phyloP scores from a whole-genome alignment of 148 eudicot species.

The Amaranthus palmeri region DNA sequence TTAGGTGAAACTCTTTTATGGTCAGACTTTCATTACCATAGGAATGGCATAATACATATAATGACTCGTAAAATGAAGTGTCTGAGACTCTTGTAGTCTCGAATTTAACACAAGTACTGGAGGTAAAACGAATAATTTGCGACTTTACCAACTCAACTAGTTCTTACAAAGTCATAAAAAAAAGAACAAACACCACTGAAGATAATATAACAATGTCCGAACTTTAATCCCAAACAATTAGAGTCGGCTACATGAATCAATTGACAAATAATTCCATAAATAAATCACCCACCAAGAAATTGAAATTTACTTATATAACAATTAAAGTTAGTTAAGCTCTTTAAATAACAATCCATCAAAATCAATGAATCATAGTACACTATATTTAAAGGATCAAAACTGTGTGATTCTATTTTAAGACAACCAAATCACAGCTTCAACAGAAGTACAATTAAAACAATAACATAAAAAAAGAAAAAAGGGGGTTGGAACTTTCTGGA shows the following conservation, averaged over 20 bases:
- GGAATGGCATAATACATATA: no score
- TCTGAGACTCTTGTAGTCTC: no score
- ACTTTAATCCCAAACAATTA: background rate
- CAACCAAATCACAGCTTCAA: background rate
- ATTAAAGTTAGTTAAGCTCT: conserved; percentile 40
- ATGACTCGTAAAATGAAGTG: no score
- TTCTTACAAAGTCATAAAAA: background rate
- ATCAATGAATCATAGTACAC: background rate
- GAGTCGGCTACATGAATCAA: background rate
- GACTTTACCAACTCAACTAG: no score
- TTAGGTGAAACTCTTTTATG: no score
- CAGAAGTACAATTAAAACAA: no score
- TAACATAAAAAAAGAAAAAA: no score
- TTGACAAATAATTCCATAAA: background rate
- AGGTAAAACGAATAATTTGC: no score
- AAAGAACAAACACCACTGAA: background rate
- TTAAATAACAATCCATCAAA: conserved; percentile 22
- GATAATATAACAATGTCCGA: background rate
- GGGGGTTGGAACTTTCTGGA: no score
- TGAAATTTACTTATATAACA: conserved; percentile 11
- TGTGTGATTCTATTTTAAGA: background rate
- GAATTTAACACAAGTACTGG: no score
- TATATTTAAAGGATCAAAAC: background rate
- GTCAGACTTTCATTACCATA: no score
- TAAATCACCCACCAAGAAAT: background rate